These are phyloP conservation scores for Cryphonectria parasitica DNA, from an alignment of 2,329 filamentous ascomycete genomes.

Conservation along the genomic window DNA sequence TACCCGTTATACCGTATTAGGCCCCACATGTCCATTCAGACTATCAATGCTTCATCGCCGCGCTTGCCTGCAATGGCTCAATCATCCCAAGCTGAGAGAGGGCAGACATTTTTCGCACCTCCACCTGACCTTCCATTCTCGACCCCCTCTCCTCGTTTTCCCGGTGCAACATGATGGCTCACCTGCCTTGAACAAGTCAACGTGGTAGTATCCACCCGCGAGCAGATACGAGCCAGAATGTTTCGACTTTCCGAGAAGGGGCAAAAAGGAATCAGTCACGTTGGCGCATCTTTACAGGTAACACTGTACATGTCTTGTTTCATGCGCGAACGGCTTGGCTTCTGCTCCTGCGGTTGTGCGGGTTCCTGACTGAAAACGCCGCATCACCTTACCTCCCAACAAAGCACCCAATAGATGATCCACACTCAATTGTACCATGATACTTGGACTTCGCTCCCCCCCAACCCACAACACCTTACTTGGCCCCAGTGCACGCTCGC, in stretches of 20 bases:
- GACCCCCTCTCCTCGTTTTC: slow-evolving; percentile 1
- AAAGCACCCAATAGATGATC: not conserved
- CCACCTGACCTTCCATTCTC: slow-evolving; percentile 24
- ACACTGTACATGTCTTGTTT: slow-evolving; percentile 6
- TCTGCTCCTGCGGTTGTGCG: not conserved
- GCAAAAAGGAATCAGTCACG: not conserved
- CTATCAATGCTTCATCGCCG: not conserved
- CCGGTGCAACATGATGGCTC: slow-evolving; percentile 25
- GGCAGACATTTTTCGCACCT: not conserved
- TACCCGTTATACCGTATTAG: not conserved
- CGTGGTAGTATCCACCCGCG: slow-evolving; percentile 13
- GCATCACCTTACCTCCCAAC: not conserved
- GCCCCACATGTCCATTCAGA: not conserved
- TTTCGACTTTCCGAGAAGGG: slow-evolving; percentile 8
- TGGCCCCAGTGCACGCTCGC: not conserved
- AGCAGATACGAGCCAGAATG: slow-evolving; percentile 20
- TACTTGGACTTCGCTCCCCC: not conserved
- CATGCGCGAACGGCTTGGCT: not conserved
- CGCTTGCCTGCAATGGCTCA: slow-evolving; percentile 1
- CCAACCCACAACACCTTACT: not conserved
- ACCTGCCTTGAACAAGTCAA: slow-evolving; percentile 18
- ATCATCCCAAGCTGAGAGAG: not conserved
- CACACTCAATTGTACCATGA: not conserved
- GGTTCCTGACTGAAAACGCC: not conserved
- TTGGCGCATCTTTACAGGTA: slow-evolving; percentile 11